These are phyloP conservation scores for Bipolaris sorokiniana DNA, from an alignment of 2,329 filamentous ascomycete species.

Conservation along the genomic window DNA sequence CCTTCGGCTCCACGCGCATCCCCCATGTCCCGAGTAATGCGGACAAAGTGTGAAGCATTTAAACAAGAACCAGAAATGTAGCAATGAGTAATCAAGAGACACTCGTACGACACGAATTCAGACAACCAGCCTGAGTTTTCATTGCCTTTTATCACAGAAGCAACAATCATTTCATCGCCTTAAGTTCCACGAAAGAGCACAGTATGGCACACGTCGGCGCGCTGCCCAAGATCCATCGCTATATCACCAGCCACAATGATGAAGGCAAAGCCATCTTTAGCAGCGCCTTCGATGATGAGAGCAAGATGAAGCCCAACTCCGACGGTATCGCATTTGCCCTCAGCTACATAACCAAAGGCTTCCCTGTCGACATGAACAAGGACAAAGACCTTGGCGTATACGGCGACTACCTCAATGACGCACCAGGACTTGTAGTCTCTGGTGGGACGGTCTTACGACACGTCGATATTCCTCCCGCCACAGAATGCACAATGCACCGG, in stretches of 20 bases:
- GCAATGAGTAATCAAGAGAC: background rate
- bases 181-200: background rate
- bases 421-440: slow-evolving; percentile 59
- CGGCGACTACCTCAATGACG: slow-evolving; percentile 50
- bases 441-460: slow-evolving; percentile 56
- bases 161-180: background rate
- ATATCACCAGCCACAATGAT: slow-evolving; percentile 47
- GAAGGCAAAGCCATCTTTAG: slow-evolving; percentile 48
- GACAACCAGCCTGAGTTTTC: slow-evolving; percentile 1
- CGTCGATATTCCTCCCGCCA: slow-evolving; percentile 47
- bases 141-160: background rate
- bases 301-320: slow-evolving; percentile 46
- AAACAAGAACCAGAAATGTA: background rate
- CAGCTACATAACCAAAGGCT: slow-evolving; percentile 57
- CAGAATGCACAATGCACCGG: slow-evolving; percentile 50
- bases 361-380: slow-evolving; percentile 55
- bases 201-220: slow-evolving; percentile 43
- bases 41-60: background rate
- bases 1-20: slow-evolving; percentile 32
- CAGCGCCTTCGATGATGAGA: slow-evolving; percentile 45
- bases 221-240: slow-evolving; percentile 43
- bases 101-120: background rate
- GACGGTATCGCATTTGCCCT: slow-evolving; percentile 58
- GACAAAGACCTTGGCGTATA: slow-evolving; percentile 58
- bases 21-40: slow-evolving; percentile 22